phyloP scores from a whole-genome alignment of 1,139 yeast genomes.

The Taphrina deformans region DNA sequence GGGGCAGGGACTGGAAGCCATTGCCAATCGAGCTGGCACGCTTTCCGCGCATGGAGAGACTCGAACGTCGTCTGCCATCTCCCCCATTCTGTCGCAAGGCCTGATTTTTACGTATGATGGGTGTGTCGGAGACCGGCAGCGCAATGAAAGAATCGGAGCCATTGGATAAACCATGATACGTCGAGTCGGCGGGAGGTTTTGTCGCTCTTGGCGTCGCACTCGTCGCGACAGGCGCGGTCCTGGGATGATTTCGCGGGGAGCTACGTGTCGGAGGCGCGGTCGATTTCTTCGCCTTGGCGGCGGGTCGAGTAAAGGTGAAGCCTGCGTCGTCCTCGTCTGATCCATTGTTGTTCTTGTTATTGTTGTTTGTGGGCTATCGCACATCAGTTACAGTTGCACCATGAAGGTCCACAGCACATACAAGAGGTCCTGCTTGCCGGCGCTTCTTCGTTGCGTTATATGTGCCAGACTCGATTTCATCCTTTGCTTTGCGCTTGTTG shows the following conservation, averaged over 20 bases:
- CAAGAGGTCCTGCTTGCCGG: constrained; percentile 2
- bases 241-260: constrained; percentile 27
- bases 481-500: constrained; percentile 14
- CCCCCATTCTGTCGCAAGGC: constrained; percentile 44
- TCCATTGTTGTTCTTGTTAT: neutral
- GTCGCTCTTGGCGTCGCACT: constrained; percentile 23
- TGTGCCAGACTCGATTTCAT: neutral
- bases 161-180: neutral
- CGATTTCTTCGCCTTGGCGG: constrained; percentile 19
- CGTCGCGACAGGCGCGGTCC: neutral
- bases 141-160: constrained; percentile 41
- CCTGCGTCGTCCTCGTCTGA: constrained; percentile 33
- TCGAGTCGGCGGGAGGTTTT: neutral
- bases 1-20: constrained; percentile 69
- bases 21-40: constrained; percentile 74
- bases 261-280: constrained; percentile 20
- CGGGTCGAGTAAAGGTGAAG: constrained; percentile 34
- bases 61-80: constrained; percentile 42
- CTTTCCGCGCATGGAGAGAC: constrained; percentile 57
- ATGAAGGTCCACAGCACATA: no score
- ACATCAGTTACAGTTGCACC: no score
- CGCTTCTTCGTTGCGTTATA: constrained; percentile 8
- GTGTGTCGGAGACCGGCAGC: constrained; percentile 50
- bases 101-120: constrained; percentile 49
- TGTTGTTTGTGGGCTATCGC: neutral